Evolutionary conservation across 331 rosid genomes (phyloP).

Genomic region (Erythrophleum ivorense): DNA sequence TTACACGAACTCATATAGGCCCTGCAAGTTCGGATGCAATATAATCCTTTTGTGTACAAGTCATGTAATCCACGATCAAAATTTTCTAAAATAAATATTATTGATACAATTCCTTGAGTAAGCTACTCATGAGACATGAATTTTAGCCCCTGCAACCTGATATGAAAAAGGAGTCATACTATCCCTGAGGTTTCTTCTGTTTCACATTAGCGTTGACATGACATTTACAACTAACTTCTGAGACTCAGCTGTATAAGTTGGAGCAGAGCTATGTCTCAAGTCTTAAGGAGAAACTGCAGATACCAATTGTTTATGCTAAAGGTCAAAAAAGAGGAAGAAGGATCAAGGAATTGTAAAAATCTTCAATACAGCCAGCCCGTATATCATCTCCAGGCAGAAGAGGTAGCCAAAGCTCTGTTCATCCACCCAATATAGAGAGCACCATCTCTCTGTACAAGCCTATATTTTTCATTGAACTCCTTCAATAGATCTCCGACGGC

Average conservation of each 20-base stretch:
- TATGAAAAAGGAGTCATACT: background rate
- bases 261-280: constrained; percentile 39
- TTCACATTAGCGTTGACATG: constrained; percentile 35
- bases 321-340: constrained; percentile 6
- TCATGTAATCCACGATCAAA: no score
- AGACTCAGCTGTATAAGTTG: constrained; percentile 30
- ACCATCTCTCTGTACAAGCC: constrained; percentile 51
- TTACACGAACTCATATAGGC: no score
- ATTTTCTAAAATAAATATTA: no score
- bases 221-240: constrained; percentile 47
- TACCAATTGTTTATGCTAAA: constrained; percentile 18
- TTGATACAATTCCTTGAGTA: no score
- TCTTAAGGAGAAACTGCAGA: constrained; percentile 45
- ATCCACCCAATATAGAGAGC: constrained; percentile 72
- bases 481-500: constrained; percentile 50
- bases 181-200: background rate
- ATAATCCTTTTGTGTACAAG: no score
- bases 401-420: constrained; percentile 66
- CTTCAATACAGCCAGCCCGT: background rate
- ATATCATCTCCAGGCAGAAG: constrained; percentile 77
- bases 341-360: background rate
- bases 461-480: constrained; percentile 56
- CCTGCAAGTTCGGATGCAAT: no score
- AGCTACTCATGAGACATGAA: no score
- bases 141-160: no score